Conservation (phyloP, 805 yeast species). For the Gaillardinia entomophila region DNA sequence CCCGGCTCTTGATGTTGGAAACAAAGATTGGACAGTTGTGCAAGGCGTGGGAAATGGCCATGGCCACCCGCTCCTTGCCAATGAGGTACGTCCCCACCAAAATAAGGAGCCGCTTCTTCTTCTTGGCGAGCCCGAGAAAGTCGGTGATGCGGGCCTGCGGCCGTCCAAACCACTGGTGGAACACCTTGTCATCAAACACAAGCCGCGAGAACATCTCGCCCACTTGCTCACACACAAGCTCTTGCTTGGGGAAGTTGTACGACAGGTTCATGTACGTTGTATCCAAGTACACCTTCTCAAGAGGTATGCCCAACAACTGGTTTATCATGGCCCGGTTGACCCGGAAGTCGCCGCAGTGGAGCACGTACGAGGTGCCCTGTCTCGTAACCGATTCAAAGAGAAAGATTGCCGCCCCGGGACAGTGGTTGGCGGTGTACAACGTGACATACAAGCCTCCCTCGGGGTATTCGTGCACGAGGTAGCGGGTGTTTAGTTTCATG, state of each 20-base stretch:
- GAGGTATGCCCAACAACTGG: conserved; percentile 15
- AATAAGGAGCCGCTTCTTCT: conserved; percentile 43
- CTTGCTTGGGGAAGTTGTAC: conserved; percentile 75
- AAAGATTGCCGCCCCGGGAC: conserved; percentile 91
- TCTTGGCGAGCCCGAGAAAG: conserved; percentile 13
- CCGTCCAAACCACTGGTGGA: conserved; percentile 27
- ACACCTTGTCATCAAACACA: conserved; percentile 14
- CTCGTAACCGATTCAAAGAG: conserved; percentile 47
- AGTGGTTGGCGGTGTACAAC: conserved; percentile 83
- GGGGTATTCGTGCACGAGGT: conserved; percentile 14
- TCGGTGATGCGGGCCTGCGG: conserved; percentile 37
- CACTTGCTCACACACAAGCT: conserved; percentile 55
- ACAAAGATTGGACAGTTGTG: conserved; percentile 49
- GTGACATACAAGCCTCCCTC: conserved; percentile 45
- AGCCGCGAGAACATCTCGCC: conserved; percentile 45
- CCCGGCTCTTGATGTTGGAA: conserved; percentile 40
- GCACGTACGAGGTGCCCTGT: conserved; percentile 22
- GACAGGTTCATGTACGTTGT: conserved; percentile 82
- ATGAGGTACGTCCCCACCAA: conserved; percentile 86
- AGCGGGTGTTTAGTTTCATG: conserved; percentile 36
- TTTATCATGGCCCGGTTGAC: conserved; percentile 50
- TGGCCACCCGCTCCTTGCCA: conserved; percentile 86
- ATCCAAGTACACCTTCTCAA: conserved; percentile 74
- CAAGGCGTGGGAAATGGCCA: conserved; percentile 50
- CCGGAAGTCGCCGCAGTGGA: conserved; percentile 95